phyloP scores from a whole-genome alignment of 139 green algal genomes.

The Chlorella sp. region DNA sequence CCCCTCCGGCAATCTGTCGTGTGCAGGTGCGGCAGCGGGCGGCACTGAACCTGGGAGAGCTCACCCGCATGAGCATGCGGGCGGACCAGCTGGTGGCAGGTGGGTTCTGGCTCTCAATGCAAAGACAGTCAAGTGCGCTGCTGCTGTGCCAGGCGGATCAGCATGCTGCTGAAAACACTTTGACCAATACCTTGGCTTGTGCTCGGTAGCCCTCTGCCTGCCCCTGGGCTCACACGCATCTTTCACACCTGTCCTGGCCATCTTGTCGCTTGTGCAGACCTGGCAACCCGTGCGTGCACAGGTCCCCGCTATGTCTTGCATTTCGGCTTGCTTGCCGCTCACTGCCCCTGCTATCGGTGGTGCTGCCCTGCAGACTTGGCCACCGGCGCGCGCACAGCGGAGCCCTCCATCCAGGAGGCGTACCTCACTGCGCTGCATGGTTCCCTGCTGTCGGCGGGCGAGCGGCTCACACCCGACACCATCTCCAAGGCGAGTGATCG shows the following conservation, averaged over 20 bases:
- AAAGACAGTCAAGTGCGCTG: too few species aligned
- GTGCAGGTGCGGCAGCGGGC: constrained; percentile 54
- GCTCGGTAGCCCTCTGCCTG: too few species aligned
- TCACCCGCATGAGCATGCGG: constrained; percentile 74
- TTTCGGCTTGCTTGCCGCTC: background rate
- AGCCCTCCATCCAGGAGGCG: constrained; percentile 50
- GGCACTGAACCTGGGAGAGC: constrained; percentile 82
- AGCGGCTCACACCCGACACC: constrained; percentile 56
- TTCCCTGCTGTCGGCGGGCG: constrained; percentile 60
- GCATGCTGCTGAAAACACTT: background rate
- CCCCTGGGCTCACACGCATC: too few species aligned
- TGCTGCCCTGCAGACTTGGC: constrained; percentile 38
- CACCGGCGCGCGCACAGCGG: background rate
- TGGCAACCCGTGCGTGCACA: background rate
- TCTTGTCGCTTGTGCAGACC: too few species aligned
- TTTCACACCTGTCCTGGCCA: too few species aligned
- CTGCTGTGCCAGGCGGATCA: too few species aligned
- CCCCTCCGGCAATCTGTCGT: background rate
- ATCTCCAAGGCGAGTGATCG: constrained; percentile 54
- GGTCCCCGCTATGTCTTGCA: background rate
- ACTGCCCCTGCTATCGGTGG: background rate
- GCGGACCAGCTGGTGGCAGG: constrained; percentile 75
- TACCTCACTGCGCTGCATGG: constrained; percentile 80
- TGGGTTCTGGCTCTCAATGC: background rate
- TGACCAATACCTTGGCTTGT: background rate